phyloP scores from a whole-genome alignment of 2,329 filamentous ascomycete genomes.

The Trematosphaeria pertusa region DNA sequence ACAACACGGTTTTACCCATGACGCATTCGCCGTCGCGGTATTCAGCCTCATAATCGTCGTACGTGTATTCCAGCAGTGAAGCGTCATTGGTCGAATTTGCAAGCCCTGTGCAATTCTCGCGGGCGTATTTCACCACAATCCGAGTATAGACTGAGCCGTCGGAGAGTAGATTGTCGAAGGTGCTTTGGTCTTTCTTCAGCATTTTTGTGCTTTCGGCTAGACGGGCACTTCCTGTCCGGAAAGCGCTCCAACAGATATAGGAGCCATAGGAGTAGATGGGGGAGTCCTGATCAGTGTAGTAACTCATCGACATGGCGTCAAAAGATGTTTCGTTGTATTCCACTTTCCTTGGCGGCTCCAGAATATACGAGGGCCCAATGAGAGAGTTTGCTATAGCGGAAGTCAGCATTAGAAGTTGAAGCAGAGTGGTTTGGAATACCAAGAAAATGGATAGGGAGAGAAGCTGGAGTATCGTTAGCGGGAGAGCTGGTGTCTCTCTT shows the following conservation, averaged over 20 bases:
- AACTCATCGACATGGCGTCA: not conserved
- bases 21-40: slow-evolving; percentile 21
- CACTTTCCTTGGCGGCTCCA: slow-evolving; percentile 17
- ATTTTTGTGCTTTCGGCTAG: slow-evolving; percentile 12
- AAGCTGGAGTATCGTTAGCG: too few relatives aligned
- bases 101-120: slow-evolving; percentile 21
- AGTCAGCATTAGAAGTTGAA: not conserved
- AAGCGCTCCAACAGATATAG: slow-evolving; percentile 33
- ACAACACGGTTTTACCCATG: slow-evolving; percentile 20
- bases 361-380: slow-evolving; percentile 31
- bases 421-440: not conserved
- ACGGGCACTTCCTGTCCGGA: slow-evolving; percentile 28
- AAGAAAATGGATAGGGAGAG: slow-evolving; percentile 36
- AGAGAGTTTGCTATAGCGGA: slow-evolving; percentile 30
- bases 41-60: not conserved
- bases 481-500: too few relatives aligned
- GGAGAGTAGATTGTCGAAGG: not conserved
- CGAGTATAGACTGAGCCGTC: slow-evolving; percentile 16
- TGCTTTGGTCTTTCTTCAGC: slow-evolving; percentile 7
- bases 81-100: slow-evolving; percentile 17
- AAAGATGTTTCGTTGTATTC: slow-evolving; percentile 15
- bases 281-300: not conserved
- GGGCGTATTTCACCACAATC: slow-evolving; percentile 25
- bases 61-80: slow-evolving; percentile 9
- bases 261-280: slow-evolving; percentile 4